Conservation (phyloP, 106 monocot genomes). For the Iris macrosiphon region DNA sequence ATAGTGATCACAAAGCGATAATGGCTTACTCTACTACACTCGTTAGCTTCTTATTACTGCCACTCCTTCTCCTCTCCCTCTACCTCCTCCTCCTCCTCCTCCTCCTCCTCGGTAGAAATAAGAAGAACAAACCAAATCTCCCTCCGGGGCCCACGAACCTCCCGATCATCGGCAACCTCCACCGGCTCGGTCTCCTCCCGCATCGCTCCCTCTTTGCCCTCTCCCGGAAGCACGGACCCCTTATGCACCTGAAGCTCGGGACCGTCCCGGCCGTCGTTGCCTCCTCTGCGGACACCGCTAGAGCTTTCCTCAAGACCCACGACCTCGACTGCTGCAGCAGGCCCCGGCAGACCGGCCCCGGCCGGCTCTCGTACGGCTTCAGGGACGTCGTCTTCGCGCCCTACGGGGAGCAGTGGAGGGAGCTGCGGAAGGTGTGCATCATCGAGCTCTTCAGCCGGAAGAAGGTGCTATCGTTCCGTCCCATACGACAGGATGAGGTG, state of each 20-base stretch:
- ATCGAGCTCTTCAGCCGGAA: neutral
- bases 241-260: slow-evolving; percentile 9
- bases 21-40: too few relatives aligned
- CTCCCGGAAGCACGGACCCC: slow-evolving; percentile 11
- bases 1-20: too few relatives aligned
- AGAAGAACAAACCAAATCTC: too few relatives aligned
- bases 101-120: too few relatives aligned
- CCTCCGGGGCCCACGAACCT: too few relatives aligned
- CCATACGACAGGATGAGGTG: neutral
- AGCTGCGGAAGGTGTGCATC: slow-evolving; percentile 4
- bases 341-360: neutral
- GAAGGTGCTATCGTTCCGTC: neutral
- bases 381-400: slow-evolving; percentile 11
- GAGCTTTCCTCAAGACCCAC: slow-evolving; percentile 11
- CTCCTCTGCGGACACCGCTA: slow-evolving; percentile 7
- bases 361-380: slow-evolving; percentile 1
- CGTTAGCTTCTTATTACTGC: too few relatives aligned
- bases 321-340: neutral
- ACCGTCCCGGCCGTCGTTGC: slow-evolving; percentile 1
- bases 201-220: slow-evolving; percentile 46
- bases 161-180: too few relatives aligned
- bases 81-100: too few relatives aligned
- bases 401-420: slow-evolving; percentile 10
- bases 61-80: too few relatives aligned
- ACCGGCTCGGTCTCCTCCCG: too few relatives aligned